Evolutionary conservation across 2,329 filamentous ascomycete species (phyloP).

Genomic region (Grosmannia serpens): DNA sequence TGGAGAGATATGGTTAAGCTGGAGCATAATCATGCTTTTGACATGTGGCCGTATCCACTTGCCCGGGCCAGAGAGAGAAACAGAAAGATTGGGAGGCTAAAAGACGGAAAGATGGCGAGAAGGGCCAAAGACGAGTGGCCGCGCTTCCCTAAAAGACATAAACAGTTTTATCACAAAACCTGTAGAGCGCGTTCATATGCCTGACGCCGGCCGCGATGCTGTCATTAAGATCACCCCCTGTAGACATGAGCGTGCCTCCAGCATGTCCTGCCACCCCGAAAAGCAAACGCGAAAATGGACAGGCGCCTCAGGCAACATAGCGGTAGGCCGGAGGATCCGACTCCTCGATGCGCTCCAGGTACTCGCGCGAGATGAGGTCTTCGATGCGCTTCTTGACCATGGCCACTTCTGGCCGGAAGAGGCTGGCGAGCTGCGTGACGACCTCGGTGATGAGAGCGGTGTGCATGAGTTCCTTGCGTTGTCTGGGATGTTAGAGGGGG

Average conservation of each 20-base stretch:
- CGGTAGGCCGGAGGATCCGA: constrained; percentile 53
- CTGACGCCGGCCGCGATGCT: neutral
- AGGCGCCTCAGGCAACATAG: constrained; percentile 46
- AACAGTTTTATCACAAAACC: neutral
- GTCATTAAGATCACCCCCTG: neutral
- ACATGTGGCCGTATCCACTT: too few species aligned
- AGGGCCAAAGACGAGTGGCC: neutral
- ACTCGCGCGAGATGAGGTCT: constrained; percentile 64
- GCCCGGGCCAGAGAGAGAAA: too few species aligned
- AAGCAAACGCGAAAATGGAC: neutral
- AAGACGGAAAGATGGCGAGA: neutral
- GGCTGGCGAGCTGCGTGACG: constrained; percentile 52
- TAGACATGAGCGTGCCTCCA: too few species aligned
- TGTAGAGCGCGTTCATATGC: neutral
- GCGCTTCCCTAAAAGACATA: neutral
- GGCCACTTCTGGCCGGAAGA: constrained; percentile 64
- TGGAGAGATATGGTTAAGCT: too few species aligned
- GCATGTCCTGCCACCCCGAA: neutral
- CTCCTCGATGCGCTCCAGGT: constrained; percentile 63
- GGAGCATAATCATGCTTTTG: too few species aligned
- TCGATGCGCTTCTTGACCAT: constrained; percentile 78
- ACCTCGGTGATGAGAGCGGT: constrained; percentile 61
- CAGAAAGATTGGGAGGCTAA: too few species aligned
- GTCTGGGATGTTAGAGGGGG: constrained; percentile 28
- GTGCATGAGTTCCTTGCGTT: constrained; percentile 62